These are phyloP conservation scores for Schrenkiella parvula DNA, from an alignment of 345 rosid genomes.

Conservation along the genomic window DNA sequence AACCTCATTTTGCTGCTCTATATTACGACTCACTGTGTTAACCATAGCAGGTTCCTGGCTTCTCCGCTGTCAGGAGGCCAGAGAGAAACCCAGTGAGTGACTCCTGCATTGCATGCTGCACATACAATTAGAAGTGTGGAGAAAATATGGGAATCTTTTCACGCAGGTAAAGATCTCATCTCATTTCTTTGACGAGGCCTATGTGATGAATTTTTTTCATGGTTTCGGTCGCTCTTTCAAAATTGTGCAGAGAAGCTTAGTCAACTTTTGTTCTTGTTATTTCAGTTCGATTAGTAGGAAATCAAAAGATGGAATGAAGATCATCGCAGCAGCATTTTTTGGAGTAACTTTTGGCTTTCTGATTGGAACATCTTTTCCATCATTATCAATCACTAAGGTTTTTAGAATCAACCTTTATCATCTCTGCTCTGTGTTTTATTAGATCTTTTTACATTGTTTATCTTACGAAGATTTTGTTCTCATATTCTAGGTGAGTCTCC, in stretches of 20 bases:
- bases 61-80: constrained; percentile 26
- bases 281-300: constrained; percentile 55
- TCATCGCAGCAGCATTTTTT: constrained; percentile 52
- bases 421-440: constrained; percentile 5
- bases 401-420: not conserved
- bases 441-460: not conserved
- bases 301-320: constrained; percentile 74
- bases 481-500: constrained; percentile 55
- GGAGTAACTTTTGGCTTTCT: constrained; percentile 77
- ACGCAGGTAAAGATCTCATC: constrained; percentile 50
- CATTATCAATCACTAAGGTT: constrained; percentile 72
- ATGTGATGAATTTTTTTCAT: not conserved
- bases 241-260: constrained; percentile 1
- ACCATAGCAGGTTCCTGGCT: constrained; percentile 19
- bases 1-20: not conserved
- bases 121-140: constrained; percentile 7
- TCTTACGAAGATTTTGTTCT: not conserved
- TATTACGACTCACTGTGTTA: not conserved
- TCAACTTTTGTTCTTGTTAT: constrained; percentile 11
- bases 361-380: constrained; percentile 73
- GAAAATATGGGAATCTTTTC: constrained; percentile 52
- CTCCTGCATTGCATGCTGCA: not conserved
- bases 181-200: not conserved
- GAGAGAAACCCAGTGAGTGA: constrained; percentile 2
- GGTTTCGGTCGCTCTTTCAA: not conserved